Conservation (phyloP, 2,329 filamentous ascomycete species). For the Myriosclerotinia duriaeana region DNA sequence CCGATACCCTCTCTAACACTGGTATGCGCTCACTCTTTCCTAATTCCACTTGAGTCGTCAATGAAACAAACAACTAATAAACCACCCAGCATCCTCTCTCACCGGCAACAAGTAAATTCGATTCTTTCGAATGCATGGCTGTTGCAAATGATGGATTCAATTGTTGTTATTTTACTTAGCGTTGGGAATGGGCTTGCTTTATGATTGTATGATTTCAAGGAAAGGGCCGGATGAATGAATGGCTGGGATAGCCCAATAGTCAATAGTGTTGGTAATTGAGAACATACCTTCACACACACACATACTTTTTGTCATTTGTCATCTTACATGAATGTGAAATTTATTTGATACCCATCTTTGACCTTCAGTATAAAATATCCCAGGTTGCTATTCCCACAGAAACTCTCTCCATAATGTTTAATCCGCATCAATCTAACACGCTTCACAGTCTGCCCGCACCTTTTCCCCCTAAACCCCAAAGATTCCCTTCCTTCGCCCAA, state of each 20-base stretch:
- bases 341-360: neutral
- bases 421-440: no score
- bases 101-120: conserved; percentile 16
- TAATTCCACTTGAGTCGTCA: no score
- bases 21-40: neutral
- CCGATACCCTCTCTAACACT: conserved; percentile 23
- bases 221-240: neutral
- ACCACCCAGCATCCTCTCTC: neutral
- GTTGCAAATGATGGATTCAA: neutral
- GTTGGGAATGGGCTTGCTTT: neutral
- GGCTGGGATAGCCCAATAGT: neutral
- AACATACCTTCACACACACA: neutral
- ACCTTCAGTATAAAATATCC: no score
- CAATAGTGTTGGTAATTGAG: neutral
- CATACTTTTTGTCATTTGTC: neutral
- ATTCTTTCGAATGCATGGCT: neutral
- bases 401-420: no score
- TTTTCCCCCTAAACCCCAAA: no score
- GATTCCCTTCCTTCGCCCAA: no score
- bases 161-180: neutral
- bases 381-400: no score
- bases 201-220: neutral
- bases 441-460: no score
- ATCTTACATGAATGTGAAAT: neutral
- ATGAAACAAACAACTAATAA: neutral